Evolutionary conservation across 306 rosid genomes (phyloP).

Genomic region (Spatholobus suberectus): DNA sequence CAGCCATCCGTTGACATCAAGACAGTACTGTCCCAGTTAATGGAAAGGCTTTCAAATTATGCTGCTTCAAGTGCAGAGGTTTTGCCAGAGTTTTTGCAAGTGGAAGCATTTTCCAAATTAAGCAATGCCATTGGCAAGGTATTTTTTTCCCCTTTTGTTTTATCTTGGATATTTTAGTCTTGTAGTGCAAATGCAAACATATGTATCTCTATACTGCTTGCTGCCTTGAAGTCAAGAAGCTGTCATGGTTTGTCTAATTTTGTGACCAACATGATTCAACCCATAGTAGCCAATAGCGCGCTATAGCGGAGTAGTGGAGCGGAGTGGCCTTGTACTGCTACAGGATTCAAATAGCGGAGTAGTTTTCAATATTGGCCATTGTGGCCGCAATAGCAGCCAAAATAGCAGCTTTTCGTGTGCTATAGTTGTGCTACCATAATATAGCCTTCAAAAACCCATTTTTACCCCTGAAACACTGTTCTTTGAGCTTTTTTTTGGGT

Average conservation of each 20-base stretch:
- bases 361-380: neutral
- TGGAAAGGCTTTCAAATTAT: conserved; percentile 97
- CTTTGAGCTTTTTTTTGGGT: too few species aligned
- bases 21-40: conserved; percentile 92
- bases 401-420: neutral
- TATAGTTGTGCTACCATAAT: neutral
- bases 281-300: neutral
- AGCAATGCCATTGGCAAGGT: conserved; percentile 98
- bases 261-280: neutral
- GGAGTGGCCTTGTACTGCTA: neutral
- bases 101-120: conserved; percentile 97
- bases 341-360: neutral
- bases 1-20: conserved; percentile 96
- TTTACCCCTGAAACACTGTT: neutral
- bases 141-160: neutral
- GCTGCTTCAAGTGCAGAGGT: conserved; percentile 98
- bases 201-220: conserved; percentile 18
- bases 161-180: conserved; percentile 31
- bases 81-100: conserved; percentile 97
- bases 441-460: neutral
- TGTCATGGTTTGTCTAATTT: conserved; percentile 15
- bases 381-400: too few species aligned
- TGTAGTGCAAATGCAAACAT: conserved; percentile 16
- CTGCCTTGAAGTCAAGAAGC: neutral
- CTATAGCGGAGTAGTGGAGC: neutral